Percentiles rank a stretch among this genome's conserved stretches.
Evolutionary conservation across 495 filamentous ascomycete species (phyloP).

Genomic region (Melanomma pulvis-pyrius): DNA sequence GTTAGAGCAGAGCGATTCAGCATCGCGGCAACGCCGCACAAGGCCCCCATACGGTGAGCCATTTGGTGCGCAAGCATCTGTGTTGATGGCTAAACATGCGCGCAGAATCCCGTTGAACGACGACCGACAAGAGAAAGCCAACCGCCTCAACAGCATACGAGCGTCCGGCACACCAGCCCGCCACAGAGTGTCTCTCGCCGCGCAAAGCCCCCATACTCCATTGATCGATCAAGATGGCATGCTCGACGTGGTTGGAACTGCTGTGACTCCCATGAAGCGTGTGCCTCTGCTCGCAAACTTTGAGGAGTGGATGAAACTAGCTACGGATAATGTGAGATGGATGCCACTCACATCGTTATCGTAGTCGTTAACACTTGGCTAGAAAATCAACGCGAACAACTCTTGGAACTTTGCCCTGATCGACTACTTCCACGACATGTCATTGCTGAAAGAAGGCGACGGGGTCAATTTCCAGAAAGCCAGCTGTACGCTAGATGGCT

Average conservation of each 20-base stretch:
- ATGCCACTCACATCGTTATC: neutral
- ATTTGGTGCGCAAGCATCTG: conserved; percentile 1
- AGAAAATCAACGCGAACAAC: conserved; percentile 97
- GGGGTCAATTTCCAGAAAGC: conserved; percentile 98
- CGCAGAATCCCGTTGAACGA: conserved; percentile 85
- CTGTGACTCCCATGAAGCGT: conserved; percentile 93
- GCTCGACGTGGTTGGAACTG: conserved; percentile 63
- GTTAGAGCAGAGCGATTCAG: conserved; percentile 23
- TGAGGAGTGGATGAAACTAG: conserved; percentile 99
- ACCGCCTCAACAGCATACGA: conserved; percentile 82
- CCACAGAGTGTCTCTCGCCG: conserved; percentile 62
- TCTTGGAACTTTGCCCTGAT: conserved; percentile 99
- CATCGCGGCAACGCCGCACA: conserved; percentile 41
- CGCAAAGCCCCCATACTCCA: conserved; percentile 69
- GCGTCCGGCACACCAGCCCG: conserved; percentile 87
- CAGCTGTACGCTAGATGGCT: conserved; percentile 96
- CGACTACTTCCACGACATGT: conserved; percentile 99
- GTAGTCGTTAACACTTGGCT: conserved; percentile 18
- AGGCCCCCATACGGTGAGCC: conserved; percentile 40
- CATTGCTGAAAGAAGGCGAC: conserved; percentile 91
- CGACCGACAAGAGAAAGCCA: conserved; percentile 88
- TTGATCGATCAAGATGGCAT: conserved; percentile 66
- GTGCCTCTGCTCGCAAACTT: conserved; percentile 94
- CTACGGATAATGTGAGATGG: conserved; percentile 77
- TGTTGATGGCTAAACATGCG: conserved; percentile 7